Percentiles rank a stretch among this genome's conserved stretches.
phyloP scores from a whole-genome alignment of 768 basidiomycete species.

The Boletus huronensis region DNA sequence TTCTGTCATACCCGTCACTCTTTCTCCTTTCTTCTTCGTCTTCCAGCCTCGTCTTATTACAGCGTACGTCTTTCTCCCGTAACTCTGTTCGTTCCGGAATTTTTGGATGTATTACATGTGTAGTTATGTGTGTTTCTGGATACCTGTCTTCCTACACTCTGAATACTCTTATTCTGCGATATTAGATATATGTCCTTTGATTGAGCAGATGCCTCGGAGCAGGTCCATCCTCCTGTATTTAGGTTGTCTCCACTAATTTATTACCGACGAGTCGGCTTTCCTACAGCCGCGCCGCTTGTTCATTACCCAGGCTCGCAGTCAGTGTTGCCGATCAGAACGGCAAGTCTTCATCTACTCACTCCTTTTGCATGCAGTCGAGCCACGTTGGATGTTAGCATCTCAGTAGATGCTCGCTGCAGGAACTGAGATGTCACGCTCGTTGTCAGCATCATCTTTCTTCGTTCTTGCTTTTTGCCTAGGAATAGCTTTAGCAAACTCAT shows the following conservation, averaged over 20 bases:
- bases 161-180: constrained; percentile 12
- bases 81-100: constrained; percentile 29
- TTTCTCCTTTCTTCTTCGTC: constrained; percentile 10
- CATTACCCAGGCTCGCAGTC: not conserved
- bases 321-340: not conserved
- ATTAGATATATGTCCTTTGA: no score
- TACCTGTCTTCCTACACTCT: constrained; percentile 31
- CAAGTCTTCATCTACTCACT: not conserved
- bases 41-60: constrained; percentile 13
- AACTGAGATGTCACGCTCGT: constrained; percentile 19
- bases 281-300: no score
- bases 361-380: not conserved
- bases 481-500: constrained; percentile 4
- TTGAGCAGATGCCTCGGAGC: no score
- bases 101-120: constrained; percentile 35
- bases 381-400: constrained; percentile 20
- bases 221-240: no score
- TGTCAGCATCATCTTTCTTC: constrained; percentile 8
- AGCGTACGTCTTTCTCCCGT: constrained; percentile 20
- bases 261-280: no score
- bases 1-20: constrained; percentile 32
- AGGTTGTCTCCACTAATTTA: no score
- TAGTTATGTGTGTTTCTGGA: constrained; percentile 38
- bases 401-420: constrained; percentile 8
- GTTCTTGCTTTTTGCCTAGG: constrained; percentile 10